Evolutionary conservation across 352 stramenopile genomes (phyloP).

Genomic region (Phytopythium vexans): DNA sequence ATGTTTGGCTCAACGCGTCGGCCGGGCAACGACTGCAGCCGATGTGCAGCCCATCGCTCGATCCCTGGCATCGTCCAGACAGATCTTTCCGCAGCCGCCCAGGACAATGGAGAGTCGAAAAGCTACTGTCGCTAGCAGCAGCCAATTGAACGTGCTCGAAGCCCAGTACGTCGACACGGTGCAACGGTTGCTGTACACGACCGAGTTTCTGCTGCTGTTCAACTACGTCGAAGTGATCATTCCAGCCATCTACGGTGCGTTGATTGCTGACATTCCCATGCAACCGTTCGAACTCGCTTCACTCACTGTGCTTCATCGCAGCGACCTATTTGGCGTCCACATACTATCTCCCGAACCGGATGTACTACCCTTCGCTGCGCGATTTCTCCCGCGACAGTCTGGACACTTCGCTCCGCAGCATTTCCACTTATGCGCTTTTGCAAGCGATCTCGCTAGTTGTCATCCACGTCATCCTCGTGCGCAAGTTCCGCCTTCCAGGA

Average conservation of each 20-base stretch:
- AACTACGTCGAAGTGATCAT: slow-evolving; percentile 30
- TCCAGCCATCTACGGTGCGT: slow-evolving; percentile 24
- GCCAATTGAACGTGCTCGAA: not conserved
- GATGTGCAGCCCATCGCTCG: too few relatives aligned
- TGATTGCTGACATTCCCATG: not conserved
- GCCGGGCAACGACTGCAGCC: too few relatives aligned
- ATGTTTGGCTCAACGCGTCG: too few relatives aligned
- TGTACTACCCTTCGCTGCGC: slow-evolving; percentile 14
- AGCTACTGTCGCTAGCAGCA: not conserved
- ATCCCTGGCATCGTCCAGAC: too few relatives aligned
- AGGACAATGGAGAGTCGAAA: too few relatives aligned
- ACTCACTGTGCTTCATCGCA: not conserved
- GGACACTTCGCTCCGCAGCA: slow-evolving; percentile 9
- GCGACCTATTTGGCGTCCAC: slow-evolving; percentile 1
- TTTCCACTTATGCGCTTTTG: slow-evolving; percentile 22
- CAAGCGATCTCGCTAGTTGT: slow-evolving; percentile 27
- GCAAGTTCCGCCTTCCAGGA: slow-evolving; percentile 15
- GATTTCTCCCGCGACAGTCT: slow-evolving; percentile 14
- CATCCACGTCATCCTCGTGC: slow-evolving; percentile 10
- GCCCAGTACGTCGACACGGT: slow-evolving; percentile 7
- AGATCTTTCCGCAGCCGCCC: too few relatives aligned
- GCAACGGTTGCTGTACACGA: slow-evolving; percentile 14
- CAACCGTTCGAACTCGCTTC: not conserved
- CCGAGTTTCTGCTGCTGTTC: slow-evolving; percentile 21
- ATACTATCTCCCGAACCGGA: slow-evolving; percentile 13